phyloP scores from a whole-genome alignment of 148 eudicot species.

The Rhododendron ferrugineum region DNA sequence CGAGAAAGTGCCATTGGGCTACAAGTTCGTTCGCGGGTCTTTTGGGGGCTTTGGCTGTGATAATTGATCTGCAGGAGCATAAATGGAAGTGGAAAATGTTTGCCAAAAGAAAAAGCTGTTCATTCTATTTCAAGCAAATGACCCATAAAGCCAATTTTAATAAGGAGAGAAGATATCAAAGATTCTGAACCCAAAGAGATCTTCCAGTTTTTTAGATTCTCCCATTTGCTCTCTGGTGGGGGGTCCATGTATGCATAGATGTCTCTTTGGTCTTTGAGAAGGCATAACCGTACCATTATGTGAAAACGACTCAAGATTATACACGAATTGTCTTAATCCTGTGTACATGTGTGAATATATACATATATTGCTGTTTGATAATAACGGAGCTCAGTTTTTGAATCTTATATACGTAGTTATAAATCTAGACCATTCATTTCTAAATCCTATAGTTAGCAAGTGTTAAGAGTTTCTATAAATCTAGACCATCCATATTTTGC shows the following conservation, averaged over 20 bases:
- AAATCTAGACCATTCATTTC: too few relatives aligned
- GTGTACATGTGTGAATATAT: too few relatives aligned
- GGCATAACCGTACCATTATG: neutral
- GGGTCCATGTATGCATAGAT: neutral
- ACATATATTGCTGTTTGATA: too few relatives aligned
- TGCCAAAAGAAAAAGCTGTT: neutral
- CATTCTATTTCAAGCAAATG: slow-evolving; percentile 1
- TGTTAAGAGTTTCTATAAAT: too few relatives aligned
- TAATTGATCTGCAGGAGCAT: neutral
- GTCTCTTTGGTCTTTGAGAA: neutral
- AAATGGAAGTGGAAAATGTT: neutral
- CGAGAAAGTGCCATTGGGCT: too few relatives aligned
- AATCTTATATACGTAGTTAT: too few relatives aligned
- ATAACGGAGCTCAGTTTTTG: too few relatives aligned
- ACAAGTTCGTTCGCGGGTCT: neutral
- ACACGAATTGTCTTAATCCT: neutral
- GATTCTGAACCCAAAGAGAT: slow-evolving; percentile 2
- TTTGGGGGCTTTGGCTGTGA: neutral
- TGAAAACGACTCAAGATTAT: neutral
- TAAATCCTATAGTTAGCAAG: too few relatives aligned
- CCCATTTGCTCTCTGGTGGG: neutral
- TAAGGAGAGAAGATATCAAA: neutral
- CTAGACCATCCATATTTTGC: too few relatives aligned
- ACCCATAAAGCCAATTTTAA: neutral
- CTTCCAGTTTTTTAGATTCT: slow-evolving; percentile 11